Conservation (phyloP, 169 alveolate genomes). For the Condylostoma magnum region DNA sequence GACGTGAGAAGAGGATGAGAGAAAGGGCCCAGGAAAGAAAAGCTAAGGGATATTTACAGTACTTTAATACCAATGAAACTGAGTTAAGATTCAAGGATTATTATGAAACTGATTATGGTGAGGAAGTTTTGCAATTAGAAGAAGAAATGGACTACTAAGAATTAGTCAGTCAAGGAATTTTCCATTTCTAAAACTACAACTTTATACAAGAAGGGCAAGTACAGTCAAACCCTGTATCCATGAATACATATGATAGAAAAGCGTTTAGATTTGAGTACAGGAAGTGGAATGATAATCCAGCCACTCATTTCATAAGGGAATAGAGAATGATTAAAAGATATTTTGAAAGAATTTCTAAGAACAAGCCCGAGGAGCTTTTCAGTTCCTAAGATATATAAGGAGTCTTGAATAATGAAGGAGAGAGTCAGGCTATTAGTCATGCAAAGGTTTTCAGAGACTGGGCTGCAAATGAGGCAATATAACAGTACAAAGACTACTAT, state of each 20-base stretch:
- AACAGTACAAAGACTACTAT: slow-evolving; percentile 61
- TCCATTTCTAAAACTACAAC: slow-evolving; percentile 42
- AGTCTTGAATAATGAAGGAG: not conserved
- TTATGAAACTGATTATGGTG: slow-evolving; percentile 66
- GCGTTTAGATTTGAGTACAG: slow-evolving; percentile 67
- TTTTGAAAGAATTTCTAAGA: slow-evolving; percentile 45
- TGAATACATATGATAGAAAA: slow-evolving; percentile 47
- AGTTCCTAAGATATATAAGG: slow-evolving; percentile 30
- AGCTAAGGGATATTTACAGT: slow-evolving; percentile 57
- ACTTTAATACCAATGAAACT: slow-evolving; percentile 53
- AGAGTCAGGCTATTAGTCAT: slow-evolving; percentile 6
- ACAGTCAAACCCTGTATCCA: slow-evolving; percentile 42
- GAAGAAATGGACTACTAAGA: slow-evolving; percentile 43
- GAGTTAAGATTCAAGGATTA: slow-evolving; percentile 69
- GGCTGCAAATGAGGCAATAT: slow-evolving; percentile 38
- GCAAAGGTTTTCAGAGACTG: slow-evolving; percentile 14
- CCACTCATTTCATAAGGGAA: slow-evolving; percentile 45
- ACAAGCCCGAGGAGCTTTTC: slow-evolving; percentile 25
- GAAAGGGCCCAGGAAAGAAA: slow-evolving; percentile 63
- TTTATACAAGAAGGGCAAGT: slow-evolving; percentile 56
- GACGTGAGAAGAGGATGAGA: slow-evolving; percentile 79
- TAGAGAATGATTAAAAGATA: slow-evolving; percentile 61
- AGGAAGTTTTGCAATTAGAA: slow-evolving; percentile 56
- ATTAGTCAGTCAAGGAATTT: slow-evolving; percentile 43
- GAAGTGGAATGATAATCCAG: slow-evolving; percentile 48